Base-by-base conservation (phyloP, 1,284 basidiomycete genomes). In the Ustilago curta region DNA sequence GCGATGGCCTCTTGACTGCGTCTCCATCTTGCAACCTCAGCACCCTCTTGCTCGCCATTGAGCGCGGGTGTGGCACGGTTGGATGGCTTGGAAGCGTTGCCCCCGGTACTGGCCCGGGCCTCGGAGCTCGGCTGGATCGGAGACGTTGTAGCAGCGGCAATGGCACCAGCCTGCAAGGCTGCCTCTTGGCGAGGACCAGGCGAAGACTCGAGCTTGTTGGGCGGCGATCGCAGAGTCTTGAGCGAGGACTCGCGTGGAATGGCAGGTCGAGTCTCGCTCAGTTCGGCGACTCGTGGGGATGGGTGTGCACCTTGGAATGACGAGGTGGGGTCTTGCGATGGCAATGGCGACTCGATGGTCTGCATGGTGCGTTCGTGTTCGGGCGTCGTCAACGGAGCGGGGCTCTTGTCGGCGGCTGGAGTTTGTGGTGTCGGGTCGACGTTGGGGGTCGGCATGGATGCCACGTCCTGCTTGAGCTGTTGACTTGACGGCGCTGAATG, bases 221-320 rank as follows among this genome's bases (percentile, higher is more conserved):
- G 71, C 1, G 66, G 61, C 29, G 60, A 59, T 23, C 51, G 53
- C 58, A 74, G 42, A 2, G 71, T 74, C 48, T 65, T 32, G 43
- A 74, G 62, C 44, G 71, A 74, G 12, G 31, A 16, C 23, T 69
- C 65, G 47, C 66, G 71, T 8, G 66, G 59, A 55, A 74, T 16
- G 39, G 35, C 40, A 18, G 61, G 65, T 5, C 64, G 37, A 12
- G 39, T 16, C 8, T 59, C 21, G 55, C 19, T 25, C n/a, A 31
- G 18, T 8, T n/a, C 50, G 14, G 27, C 37, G 6, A 42, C 23
- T 39, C n/a, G n/a, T 27, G 18, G n/a, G 23, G 21, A 16, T 8
- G 40, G 18, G 8, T 43, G 50, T 12, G 21, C 35, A 19, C 8
- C 21, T n/a, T 23, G 57, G 52, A 25, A 52, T 4, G 58, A 35